A percentile compares a stretch with the other conserved stretches of the same genome.
These are phyloP conservation scores for Plasmodium ovale DNA, from an alignment of 169 alveolate genomes.

Conservation along the genomic window DNA sequence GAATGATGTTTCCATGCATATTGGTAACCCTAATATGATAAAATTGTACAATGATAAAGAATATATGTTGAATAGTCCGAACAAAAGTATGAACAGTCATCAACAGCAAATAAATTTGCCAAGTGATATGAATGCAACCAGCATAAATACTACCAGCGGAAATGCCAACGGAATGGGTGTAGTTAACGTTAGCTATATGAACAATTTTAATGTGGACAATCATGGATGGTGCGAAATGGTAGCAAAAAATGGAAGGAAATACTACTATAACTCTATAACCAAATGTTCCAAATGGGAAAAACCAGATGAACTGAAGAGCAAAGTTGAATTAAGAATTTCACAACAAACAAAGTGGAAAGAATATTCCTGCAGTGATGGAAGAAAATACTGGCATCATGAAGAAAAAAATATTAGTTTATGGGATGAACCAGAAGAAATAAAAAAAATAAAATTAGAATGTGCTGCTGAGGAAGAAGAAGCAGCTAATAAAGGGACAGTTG, in stretches of 20 bases:
- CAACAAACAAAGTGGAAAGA: slow-evolving; percentile 80
- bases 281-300: slow-evolving; percentile 87
- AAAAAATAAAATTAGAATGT: slow-evolving; percentile 74
- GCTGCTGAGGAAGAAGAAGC: slow-evolving; percentile 39
- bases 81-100: slow-evolving; percentile 17
- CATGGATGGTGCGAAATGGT: slow-evolving; percentile 85
- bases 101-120: slow-evolving; percentile 6
- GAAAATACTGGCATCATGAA: slow-evolving; percentile 74
- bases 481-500: not conserved
- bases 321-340: slow-evolving; percentile 74
- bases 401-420: slow-evolving; percentile 75
- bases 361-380: slow-evolving; percentile 70
- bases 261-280: slow-evolving; percentile 85
- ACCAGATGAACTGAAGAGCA: slow-evolving; percentile 87
- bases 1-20: slow-evolving; percentile 18
- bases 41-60: slow-evolving; percentile 69
- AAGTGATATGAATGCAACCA: too few species aligned
- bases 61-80: slow-evolving; percentile 7
- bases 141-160: too few species aligned
- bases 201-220: slow-evolving; percentile 15
- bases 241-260: slow-evolving; percentile 88
- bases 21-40: slow-evolving; percentile 39
- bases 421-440: slow-evolving; percentile 83
- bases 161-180: too few species aligned
- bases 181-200: slow-evolving; percentile 40